Percentiles rank a stretch among this genome's conserved stretches.
These are phyloP conservation scores for Paspalum vaginatum DNA, from an alignment of 176 grass and related monocot genomes.

Conservation along the genomic window DNA sequence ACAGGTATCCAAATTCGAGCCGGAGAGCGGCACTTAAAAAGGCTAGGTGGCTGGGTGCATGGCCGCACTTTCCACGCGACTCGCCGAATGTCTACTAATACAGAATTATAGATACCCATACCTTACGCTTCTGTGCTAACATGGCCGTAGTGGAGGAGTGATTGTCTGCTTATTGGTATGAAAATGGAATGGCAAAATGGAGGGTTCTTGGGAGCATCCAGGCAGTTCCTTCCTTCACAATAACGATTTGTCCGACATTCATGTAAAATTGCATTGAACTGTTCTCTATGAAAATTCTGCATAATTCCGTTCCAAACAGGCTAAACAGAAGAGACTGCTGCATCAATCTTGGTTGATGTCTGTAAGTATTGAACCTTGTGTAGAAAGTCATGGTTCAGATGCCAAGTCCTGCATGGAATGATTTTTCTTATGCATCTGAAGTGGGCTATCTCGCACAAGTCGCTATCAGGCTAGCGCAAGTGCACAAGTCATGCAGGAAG, in stretches of 20 bases:
- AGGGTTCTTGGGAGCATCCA: neutral
- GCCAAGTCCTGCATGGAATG: neutral
- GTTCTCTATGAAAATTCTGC: too few species aligned
- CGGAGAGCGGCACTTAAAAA: too few species aligned
- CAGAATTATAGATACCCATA: too few species aligned
- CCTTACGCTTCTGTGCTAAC: too few species aligned
- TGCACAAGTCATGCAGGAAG: neutral
- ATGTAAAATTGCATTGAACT: too few species aligned
- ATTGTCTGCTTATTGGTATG: too few species aligned
- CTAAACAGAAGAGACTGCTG: slow-evolving; percentile 30
- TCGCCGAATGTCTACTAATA: too few species aligned
- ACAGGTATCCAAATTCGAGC: too few species aligned
- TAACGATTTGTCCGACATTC: neutral
- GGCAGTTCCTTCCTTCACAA: neutral
- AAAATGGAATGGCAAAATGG: neutral
- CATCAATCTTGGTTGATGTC: neutral
- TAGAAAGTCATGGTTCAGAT: neutral
- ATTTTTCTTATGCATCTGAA: slow-evolving; percentile 2
- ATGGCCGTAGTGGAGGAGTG: too few species aligned
- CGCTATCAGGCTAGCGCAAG: neutral
- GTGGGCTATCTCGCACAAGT: slow-evolving; percentile 4
- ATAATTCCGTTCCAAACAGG: too few species aligned
- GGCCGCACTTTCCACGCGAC: too few species aligned
- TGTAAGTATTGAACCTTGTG: neutral
- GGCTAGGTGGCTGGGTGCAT: too few species aligned